Percentiles rank a stretch among this genome's conserved stretches.
phyloP scores from a whole-genome alignment of 495 filamentous ascomycete genomes.

The Neurospora sp. region DNA sequence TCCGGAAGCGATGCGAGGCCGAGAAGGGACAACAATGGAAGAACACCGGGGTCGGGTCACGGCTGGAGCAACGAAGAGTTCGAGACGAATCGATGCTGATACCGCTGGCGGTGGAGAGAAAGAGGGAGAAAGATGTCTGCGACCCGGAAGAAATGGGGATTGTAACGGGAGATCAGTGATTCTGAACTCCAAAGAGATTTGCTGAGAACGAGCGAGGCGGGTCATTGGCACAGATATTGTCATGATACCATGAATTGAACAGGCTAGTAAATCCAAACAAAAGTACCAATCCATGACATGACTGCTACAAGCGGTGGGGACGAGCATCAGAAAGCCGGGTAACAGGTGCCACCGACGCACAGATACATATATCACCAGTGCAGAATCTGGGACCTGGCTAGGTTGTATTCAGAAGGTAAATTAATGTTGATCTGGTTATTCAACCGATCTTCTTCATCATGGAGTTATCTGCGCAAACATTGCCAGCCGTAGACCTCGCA shows the following conservation, averaged over 20 bases:
- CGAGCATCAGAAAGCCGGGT: no score
- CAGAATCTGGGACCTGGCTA: no score
- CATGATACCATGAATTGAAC: background rate
- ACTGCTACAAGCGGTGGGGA: no score
- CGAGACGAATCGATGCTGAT: background rate
- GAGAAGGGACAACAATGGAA: background rate
- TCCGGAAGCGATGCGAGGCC: background rate
- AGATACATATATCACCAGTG: no score
- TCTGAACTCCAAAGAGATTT: background rate
- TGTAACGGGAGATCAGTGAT: no score
- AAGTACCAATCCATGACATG: background rate
- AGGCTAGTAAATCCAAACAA: no score
- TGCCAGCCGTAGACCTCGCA: background rate
- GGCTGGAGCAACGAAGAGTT: background rate
- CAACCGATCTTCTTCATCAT: background rate
- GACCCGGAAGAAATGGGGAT: no score
- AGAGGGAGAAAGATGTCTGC: background rate
- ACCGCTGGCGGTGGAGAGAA: background rate
- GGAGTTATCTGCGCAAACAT: background rate
- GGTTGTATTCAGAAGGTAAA: no score
- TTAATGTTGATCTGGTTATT: background rate
- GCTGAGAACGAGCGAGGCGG: background rate
- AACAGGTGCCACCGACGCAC: no score
- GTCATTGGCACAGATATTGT: background rate
- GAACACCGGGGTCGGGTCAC: background rate